Percentiles rank a stretch among this genome's conserved stretches.
phyloP scores from a whole-genome alignment of 2,329 filamentous ascomycete species.

The Fusarium sp. region DNA sequence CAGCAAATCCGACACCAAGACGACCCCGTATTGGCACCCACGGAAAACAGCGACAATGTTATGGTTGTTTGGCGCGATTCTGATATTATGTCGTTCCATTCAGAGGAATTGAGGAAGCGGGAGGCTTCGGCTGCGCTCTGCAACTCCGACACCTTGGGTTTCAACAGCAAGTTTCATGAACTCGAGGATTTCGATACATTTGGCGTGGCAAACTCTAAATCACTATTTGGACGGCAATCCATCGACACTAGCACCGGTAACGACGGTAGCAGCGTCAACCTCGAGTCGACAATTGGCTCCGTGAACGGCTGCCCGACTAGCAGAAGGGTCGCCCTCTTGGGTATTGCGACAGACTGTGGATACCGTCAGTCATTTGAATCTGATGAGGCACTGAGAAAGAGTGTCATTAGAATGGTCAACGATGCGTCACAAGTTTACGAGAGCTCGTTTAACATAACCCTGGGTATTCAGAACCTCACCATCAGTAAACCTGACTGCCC shows the following conservation, averaged over 20 bases:
- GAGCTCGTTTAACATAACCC: constrained; percentile 91
- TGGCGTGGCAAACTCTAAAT: constrained; percentile 70
- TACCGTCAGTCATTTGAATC: constrained; percentile 81
- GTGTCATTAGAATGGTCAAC: constrained; percentile 88
- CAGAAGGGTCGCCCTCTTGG: constrained; percentile 91
- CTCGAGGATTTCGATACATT: constrained; percentile 64
- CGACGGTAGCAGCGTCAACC: constrained; percentile 79
- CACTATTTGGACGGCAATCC: constrained; percentile 79
- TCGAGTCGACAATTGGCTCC: constrained; percentile 82
- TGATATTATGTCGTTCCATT: constrained; percentile 70
- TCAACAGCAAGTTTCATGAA: constrained; percentile 77
- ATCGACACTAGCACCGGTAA: constrained; percentile 76
- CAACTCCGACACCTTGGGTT: constrained; percentile 78
- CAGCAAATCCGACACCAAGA: constrained; percentile 75
- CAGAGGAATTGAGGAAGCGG: constrained; percentile 76
- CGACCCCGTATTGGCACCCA: constrained; percentile 73
- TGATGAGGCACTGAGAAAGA: constrained; percentile 70
- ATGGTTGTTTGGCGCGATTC: constrained; percentile 96
- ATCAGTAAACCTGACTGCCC: constrained; percentile 81
- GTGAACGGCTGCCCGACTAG: constrained; percentile 87
- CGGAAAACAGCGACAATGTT: constrained; percentile 70
- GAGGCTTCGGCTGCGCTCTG: constrained; percentile 67
- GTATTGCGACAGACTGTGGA: constrained; percentile 92
- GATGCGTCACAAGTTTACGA: constrained; percentile 90
- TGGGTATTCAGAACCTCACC: constrained; percentile 88